Conservation (phyloP, 1,284 basidiomycete genomes). For the Rhizopogon parksii region DNA sequence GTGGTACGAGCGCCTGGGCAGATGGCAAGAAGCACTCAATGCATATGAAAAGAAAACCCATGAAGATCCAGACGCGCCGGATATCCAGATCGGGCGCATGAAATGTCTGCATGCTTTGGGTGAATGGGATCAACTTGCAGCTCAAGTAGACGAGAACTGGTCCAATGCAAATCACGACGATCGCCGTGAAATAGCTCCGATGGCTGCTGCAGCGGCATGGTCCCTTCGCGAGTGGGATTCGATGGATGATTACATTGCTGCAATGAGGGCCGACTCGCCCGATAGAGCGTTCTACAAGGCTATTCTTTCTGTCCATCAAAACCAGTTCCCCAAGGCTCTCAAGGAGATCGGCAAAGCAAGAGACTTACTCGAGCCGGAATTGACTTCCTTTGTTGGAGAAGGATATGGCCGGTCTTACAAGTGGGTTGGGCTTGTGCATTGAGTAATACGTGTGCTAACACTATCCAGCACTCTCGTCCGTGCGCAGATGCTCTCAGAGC, state of each 20-base stretch:
- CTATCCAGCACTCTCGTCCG: conserved; percentile 81
- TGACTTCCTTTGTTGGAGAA: conserved; percentile 91
- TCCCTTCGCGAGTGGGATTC: conserved; percentile 95
- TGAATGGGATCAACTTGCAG: conserved; percentile 92
- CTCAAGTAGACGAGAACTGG: conserved; percentile 89
- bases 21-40: conserved; percentile 91
- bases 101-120: conserved; percentile 96
- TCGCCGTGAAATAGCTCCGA: conserved; percentile 87
- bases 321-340: conserved; percentile 89
- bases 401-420: conserved; percentile 96
- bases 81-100: conserved; percentile 84
- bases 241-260: conserved; percentile 96
- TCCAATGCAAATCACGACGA: conserved; percentile 77
- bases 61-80: conserved; percentile 63
- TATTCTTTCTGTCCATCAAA: conserved; percentile 92
- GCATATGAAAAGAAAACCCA: conserved; percentile 81
- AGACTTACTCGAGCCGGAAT: conserved; percentile 87
- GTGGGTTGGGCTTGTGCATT: conserved; percentile 39
- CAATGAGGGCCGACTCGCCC: conserved; percentile 91
- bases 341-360: conserved; percentile 93
- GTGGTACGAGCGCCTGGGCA: conserved; percentile 96
- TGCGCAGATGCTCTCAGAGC: conserved; percentile 97
- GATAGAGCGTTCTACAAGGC: conserved; percentile 96
- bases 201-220: conserved; percentile 97
- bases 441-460: conserved; percentile 10